A percentile compares a stretch with the other conserved stretches of the same genome.
phyloP scores from a whole-genome alignment of 2,329 filamentous ascomycete species.

The Colletotrichum graminicola region DNA sequence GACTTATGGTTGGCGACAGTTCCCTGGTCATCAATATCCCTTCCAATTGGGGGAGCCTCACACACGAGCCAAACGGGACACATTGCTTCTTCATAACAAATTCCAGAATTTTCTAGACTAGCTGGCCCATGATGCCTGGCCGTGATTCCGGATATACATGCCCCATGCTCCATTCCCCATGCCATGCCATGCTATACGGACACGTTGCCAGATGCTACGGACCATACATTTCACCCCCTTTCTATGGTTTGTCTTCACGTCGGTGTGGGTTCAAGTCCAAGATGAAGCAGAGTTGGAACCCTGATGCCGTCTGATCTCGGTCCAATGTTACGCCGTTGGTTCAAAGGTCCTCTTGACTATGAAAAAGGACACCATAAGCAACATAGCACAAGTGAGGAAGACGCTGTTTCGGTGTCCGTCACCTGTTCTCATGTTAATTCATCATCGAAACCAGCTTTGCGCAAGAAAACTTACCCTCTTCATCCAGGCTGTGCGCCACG shows the following conservation, averaged over 20 bases:
- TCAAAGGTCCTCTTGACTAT: constrained; percentile 43
- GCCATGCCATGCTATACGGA: neutral
- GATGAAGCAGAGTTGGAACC: too few species aligned
- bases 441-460: neutral
- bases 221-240: too few species aligned
- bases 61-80: constrained; percentile 23
- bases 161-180: constrained; percentile 1
- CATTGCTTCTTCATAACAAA: constrained; percentile 1
- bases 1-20: constrained; percentile 26
- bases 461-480: constrained; percentile 52
- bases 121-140: neutral
- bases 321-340: neutral
- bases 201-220: neutral
- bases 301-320: neutral
- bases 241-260: neutral
- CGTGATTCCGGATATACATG: neutral
- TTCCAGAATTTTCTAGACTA: constrained; percentile 34
- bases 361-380: constrained; percentile 43
- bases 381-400: constrained; percentile 44
- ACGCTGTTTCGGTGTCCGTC: constrained; percentile 48
- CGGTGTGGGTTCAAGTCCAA: neutral
- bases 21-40: constrained; percentile 19
- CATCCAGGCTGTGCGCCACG: constrained; percentile 58
- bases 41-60: constrained; percentile 24
- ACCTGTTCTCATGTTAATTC: constrained; percentile 42